These are phyloP conservation scores for Cryphonectria carpinicola DNA, from an alignment of 2,329 filamentous ascomycete genomes.

Conservation along the genomic window DNA sequence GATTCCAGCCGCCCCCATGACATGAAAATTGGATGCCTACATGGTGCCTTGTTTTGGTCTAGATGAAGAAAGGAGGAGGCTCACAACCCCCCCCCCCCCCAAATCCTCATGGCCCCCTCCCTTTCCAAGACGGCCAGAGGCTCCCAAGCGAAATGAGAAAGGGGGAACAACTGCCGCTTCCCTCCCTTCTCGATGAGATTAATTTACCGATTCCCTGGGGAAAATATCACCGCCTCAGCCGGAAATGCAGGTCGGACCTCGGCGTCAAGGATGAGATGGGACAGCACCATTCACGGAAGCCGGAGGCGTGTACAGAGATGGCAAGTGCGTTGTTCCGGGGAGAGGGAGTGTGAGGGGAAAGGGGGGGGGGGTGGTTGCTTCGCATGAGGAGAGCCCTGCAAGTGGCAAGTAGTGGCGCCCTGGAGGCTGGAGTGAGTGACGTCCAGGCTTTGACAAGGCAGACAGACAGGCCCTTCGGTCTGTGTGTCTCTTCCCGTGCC, in stretches of 20 bases:
- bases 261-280: neutral
- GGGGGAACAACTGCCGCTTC: constrained; percentile 1
- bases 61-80: neutral
- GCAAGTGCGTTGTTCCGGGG: neutral
- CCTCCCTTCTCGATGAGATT: neutral
- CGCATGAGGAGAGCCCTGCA: neutral
- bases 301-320: constrained; percentile 6
- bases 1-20: neutral
- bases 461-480: neutral
- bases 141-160: constrained; percentile 10
- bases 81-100: too few relatives aligned
- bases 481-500: neutral
- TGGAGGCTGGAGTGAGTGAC: neutral
- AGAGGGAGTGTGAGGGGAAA: too few relatives aligned
- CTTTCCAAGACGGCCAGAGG: neutral
- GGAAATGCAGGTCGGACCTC: constrained; percentile 11
- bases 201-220: neutral
- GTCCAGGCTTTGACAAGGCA: neutral
- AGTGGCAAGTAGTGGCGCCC: too few relatives aligned
- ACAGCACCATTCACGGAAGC: neutral
- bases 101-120: neutral
- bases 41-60: neutral
- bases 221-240: neutral
- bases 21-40: neutral
- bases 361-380: neutral